A percentile compares a stretch with the other conserved stretches of the same genome.
Evolutionary conservation across 2,329 filamentous ascomycete species (phyloP).

Genomic region (Phaeosphaeria sp.): DNA sequence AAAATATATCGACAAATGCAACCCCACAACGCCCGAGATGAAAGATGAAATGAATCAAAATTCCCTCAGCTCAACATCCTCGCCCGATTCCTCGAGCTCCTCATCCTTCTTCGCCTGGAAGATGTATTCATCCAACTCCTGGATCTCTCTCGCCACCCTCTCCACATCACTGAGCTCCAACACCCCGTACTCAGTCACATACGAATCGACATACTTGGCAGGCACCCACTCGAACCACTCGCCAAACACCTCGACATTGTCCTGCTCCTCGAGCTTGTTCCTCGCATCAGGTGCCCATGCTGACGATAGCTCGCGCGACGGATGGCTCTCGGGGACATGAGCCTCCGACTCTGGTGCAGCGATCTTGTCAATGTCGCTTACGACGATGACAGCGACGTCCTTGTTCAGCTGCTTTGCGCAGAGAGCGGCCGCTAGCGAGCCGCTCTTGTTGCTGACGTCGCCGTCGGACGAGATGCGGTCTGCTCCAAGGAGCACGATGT

Average conservation of each 20-base stretch:
- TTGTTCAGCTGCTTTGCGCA: constrained; percentile 60
- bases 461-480: constrained; percentile 66
- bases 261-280: constrained; percentile 25
- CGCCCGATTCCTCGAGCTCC: background rate
- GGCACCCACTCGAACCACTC: constrained; percentile 48
- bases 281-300: constrained; percentile 52
- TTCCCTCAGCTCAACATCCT: background rate
- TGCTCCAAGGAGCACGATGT: constrained; percentile 69
- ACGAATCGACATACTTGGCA: constrained; percentile 31
- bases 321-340: constrained; percentile 48
- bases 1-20: background rate
- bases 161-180: constrained; percentile 24
- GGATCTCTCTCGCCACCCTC: constrained; percentile 15
- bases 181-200: constrained; percentile 39
- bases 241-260: constrained; percentile 45
- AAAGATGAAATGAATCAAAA: background rate
- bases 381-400: constrained; percentile 58
- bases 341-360: constrained; percentile 33
- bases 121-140: constrained; percentile 27
- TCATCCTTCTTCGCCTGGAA: constrained; percentile 15
- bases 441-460: constrained; percentile 71
- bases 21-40: background rate
- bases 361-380: constrained; percentile 70
- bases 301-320: constrained; percentile 56
- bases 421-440: constrained; percentile 66